A percentile compares a stretch with the other conserved stretches of the same genome.
Evolutionary conservation across 228 moss, liverwort and hornwort species (phyloP).

Genomic region (Sphagnum magellanicum): DNA sequence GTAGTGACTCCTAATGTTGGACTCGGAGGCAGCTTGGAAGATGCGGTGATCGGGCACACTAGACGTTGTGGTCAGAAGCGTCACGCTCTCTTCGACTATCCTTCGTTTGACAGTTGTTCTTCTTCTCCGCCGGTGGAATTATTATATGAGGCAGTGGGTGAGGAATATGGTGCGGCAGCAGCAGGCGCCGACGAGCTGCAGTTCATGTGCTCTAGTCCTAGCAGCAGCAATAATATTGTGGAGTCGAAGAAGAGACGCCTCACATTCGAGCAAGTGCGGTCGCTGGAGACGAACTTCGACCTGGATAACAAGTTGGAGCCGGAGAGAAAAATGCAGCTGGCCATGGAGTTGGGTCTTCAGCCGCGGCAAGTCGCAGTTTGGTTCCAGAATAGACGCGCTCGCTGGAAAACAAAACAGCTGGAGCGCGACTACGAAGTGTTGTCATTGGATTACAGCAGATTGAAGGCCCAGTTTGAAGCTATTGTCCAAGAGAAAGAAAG

Average conservation of each 20-base stretch:
- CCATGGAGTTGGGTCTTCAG: conserved; percentile 52
- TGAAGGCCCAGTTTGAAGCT: conserved; percentile 4
- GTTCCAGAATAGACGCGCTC: conserved; percentile 17
- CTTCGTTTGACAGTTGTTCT: conserved; percentile 24
- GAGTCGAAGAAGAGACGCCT: conserved; percentile 44
- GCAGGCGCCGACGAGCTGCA: conserved; percentile 14
- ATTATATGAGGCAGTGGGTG: too few species aligned
- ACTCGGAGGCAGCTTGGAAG: conserved; percentile 42
- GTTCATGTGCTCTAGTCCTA: conserved; percentile 9
- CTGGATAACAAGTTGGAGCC: conserved; percentile 62
- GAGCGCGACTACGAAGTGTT: conserved; percentile 13
- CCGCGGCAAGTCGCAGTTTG: conserved; percentile 64
- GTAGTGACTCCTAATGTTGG: background rate
- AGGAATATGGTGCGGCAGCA: conserved; percentile 10
- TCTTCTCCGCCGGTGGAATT: too few species aligned
- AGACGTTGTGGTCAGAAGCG: conserved; percentile 4
- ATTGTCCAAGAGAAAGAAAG: conserved; percentile 7
- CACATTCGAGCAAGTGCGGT: conserved; percentile 53
- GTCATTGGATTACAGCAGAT: conserved; percentile 4
- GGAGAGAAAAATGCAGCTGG: conserved; percentile 63
- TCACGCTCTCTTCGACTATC: conserved; percentile 14
- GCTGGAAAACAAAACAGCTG: conserved; percentile 14
- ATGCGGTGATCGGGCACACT: conserved; percentile 14
- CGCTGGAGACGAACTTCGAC: conserved; percentile 61
- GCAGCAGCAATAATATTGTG: too few species aligned